Base-by-base conservation (phyloP, 1,284 basidiomycete genomes). In the Exobasidium rhododendri region DNA sequence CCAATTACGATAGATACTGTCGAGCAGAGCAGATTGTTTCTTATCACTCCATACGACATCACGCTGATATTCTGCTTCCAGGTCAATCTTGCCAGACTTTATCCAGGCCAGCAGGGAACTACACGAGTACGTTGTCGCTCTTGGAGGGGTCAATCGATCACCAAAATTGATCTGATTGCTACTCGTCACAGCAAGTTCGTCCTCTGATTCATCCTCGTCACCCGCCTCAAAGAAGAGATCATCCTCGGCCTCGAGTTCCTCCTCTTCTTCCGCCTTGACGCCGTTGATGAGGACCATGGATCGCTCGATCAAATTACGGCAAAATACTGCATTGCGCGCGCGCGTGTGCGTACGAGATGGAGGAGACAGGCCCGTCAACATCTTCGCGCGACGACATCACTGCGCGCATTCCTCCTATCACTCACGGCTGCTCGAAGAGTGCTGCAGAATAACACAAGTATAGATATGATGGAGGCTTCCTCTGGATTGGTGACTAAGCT, bases 61-160 rank as follows among this genome's bases (percentile, higher is more conserved):
- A 30, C 71, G 68, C 58, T 73, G 71, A 32, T 71, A 73, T 17
- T 71, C 70, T 32, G 71, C 70, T 30, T 73, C 66, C 20, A 73
- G 63, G 32, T 73, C 71, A 47, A 73, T 50, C 17, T 40, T 7
- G 10, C 35, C 35, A 10, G 10, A 10, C 17, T 40, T 17, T 40
- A 40, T 7, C 35, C 7, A 10, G 35, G 35, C 7, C 7, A 40
- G 17, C 17, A 40, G 35, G 7, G 35, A 7, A 10, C 17, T 17
- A 40, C 35, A 40, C 7, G 35, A 40, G 35, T 40, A 40, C 17
- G 35, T 40, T 10, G 35, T 10, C 7, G 35, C 17, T 40, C 35
- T 7, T 10, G 35, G 35, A 40, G 35, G 35, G 7, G 7, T 40
- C 17, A 40, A 40, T 10, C 35, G 35, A 10, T 17, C 17, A 40